Conservation (phyloP, 768 basidiomycete genomes). For the Lanmaoa pseudosensibilis region DNA sequence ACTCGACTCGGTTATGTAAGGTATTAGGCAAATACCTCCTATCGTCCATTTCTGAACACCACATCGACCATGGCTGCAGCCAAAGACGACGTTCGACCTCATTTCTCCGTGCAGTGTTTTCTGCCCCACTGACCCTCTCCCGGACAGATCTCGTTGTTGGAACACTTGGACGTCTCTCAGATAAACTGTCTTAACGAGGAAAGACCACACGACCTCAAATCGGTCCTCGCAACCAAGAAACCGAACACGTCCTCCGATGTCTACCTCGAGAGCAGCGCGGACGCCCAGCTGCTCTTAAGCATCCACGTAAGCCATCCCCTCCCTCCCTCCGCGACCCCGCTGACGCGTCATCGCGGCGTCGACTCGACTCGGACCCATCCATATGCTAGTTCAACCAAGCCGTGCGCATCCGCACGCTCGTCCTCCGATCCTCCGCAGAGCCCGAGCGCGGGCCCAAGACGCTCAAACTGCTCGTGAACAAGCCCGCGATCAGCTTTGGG, state of each 20-base stretch:
- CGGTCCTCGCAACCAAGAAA: conserved; percentile 45
- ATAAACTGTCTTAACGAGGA: conserved; percentile 72
- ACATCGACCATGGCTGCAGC: conserved; percentile 21
- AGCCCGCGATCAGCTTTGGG: conserved; percentile 59
- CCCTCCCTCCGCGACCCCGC: not conserved
- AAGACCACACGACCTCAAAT: conserved; percentile 47
- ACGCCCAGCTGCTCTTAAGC: conserved; percentile 70
- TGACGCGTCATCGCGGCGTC: not conserved
- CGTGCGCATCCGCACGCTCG: conserved; percentile 61
- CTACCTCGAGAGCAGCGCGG: conserved; percentile 66
- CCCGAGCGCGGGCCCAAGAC: conserved; percentile 52
- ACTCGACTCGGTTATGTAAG: not conserved
- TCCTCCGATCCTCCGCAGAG: conserved; percentile 42
- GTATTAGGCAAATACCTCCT: conserved; percentile 16
- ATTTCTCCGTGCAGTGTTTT: not conserved
- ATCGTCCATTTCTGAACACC: not conserved
- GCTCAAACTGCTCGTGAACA: conserved; percentile 65
- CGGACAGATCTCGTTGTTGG: conserved; percentile 51
- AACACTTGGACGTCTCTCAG: conserved; percentile 58
- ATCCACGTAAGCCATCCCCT: conserved; percentile 50
- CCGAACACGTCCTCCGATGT: conserved; percentile 42
- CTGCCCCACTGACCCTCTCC: conserved; percentile 5
- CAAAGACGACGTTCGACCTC: conserved; percentile 32
- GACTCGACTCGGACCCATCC: not conserved
- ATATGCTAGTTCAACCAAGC: conserved; percentile 67